Evolutionary conservation across 2,329 filamentous ascomycete genomes (phyloP).

Genomic region (Fusarium avenaceum): DNA sequence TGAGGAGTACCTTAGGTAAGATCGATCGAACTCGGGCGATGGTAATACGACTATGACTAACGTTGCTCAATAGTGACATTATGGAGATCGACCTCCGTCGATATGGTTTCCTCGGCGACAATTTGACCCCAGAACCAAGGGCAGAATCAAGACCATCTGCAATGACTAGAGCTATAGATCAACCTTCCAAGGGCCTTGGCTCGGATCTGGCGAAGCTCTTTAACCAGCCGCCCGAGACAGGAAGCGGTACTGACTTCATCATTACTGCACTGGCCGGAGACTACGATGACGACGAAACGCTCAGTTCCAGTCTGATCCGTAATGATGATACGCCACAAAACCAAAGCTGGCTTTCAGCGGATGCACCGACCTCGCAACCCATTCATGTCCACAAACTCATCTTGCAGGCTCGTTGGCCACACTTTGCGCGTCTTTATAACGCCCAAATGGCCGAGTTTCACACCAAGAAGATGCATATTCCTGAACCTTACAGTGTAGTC

Average conservation of each 20-base stretch:
- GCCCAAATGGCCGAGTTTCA: conserved; percentile 98
- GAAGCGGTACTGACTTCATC: conserved; percentile 89
- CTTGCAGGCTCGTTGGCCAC: conserved; percentile 93
- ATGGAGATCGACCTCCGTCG: conserved; percentile 92
- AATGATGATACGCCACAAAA: conserved; percentile 59
- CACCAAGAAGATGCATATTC: conserved; percentile 97
- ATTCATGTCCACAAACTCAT: conserved; percentile 98
- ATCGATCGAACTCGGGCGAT: not conserved
- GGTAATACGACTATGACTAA: conserved; percentile 45
- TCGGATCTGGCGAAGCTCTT: conserved; percentile 89
- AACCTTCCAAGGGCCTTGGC: conserved; percentile 78
- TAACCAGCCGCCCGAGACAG: conserved; percentile 84
- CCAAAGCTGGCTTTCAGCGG: conserved; percentile 71
- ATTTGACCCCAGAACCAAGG: conserved; percentile 69
- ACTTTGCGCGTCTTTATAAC: conserved; percentile 91
- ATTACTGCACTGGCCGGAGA: conserved; percentile 90
- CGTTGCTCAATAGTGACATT: conserved; percentile 73
- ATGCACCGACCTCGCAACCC: conserved; percentile 78
- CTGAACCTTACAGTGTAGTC: conserved; percentile 93
- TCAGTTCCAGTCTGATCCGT: conserved; percentile 65
- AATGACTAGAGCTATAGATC: conserved; percentile 62
- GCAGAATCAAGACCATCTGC: conserved; percentile 65
- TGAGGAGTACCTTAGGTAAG: conserved; percentile 84
- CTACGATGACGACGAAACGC: conserved; percentile 75
- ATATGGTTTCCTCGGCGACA: conserved; percentile 90